Evolutionary conservation across 2,329 filamentous ascomycete species (phyloP).

Genomic region (Mycosphaerella arachidis): DNA sequence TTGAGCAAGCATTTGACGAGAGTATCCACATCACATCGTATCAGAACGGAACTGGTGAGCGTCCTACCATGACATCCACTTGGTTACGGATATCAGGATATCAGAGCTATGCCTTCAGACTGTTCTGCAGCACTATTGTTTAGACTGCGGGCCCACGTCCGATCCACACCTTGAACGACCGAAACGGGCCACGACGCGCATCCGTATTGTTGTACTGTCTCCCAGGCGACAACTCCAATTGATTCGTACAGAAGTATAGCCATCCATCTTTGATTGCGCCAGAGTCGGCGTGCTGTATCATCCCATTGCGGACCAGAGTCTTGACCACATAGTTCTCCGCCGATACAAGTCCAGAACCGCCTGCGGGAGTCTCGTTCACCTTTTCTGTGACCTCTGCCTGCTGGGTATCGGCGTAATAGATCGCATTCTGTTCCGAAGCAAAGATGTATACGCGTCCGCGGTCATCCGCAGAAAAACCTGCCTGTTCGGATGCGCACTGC

Average conservation of each 20-base stretch:
- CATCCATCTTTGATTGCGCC: conserved; percentile 40
- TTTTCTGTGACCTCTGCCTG: conserved; percentile 33
- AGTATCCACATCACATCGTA: no score
- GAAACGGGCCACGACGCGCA: conserved; percentile 35
- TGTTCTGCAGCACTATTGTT: no score
- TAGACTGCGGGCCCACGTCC: conserved; percentile 33
- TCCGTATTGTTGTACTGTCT: conserved; percentile 40
- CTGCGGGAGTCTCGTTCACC: conserved; percentile 34
- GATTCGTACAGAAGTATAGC: conserved; percentile 43
- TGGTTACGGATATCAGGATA: no score
- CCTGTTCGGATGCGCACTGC: conserved; percentile 39
- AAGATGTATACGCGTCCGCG: conserved; percentile 40
- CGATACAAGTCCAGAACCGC: conserved; percentile 32
- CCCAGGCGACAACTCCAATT: conserved; percentile 35
- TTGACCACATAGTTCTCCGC: conserved; percentile 39
- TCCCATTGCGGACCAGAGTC: conserved; percentile 37
- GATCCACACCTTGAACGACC: conserved; percentile 35
- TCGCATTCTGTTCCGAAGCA: conserved; percentile 43
- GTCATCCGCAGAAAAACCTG: conserved; percentile 42
- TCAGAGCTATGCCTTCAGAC: no score
- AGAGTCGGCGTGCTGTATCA: conserved; percentile 43
- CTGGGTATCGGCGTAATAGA: conserved; percentile 41
- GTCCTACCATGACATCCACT: no score
- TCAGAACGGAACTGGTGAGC: no score
- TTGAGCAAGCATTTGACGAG: background rate